Evolutionary conservation across 2,329 filamentous ascomycete genomes (phyloP).

Genomic region (Ceratocystis harringtonii): DNA sequence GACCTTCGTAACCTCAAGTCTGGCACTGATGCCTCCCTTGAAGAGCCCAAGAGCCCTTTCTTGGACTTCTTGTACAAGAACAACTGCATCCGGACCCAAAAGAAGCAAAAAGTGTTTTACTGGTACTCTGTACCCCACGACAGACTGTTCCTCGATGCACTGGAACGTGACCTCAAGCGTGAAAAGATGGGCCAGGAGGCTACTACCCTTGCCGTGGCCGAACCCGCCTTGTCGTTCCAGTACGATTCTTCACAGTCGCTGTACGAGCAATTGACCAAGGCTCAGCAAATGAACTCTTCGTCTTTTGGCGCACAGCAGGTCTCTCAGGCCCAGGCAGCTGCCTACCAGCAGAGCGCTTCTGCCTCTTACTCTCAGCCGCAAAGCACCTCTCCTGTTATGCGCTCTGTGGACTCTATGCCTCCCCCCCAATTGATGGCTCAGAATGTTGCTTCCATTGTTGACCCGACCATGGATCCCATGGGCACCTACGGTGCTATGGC

Average conservation of each 20-base stretch:
- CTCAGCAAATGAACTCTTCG: conserved; percentile 95
- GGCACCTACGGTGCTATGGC: conserved; percentile 52
- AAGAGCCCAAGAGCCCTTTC: conserved; percentile 97
- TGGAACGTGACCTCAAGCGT: conserved; percentile 93
- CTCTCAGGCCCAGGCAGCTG: conserved; percentile 24
- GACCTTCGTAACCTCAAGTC: conserved; percentile 97
- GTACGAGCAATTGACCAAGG: conserved; percentile 98
- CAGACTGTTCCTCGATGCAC: conserved; percentile 86
- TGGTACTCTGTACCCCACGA: conserved; percentile 99
- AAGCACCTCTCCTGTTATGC: conserved; percentile 75
- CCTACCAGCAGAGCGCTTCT: not conserved
- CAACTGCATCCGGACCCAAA: conserved; percentile 98
- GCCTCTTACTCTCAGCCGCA: conserved; percentile 55
- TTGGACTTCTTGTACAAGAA: conserved; percentile 99
- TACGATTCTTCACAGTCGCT: conserved; percentile 98
- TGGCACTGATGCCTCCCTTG: conserved; percentile 90
- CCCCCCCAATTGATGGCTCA: conserved; percentile 66
- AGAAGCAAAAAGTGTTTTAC: conserved; percentile 99
- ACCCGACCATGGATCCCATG: conserved; percentile 55
- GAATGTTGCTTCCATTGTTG: conserved; percentile 40
- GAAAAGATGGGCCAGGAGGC: conserved; percentile 99
- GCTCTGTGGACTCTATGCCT: conserved; percentile 86
- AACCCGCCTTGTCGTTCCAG: conserved; percentile 94
- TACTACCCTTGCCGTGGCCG: conserved; percentile 89
- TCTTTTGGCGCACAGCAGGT: conserved; percentile 73